phyloP scores from a whole-genome alignment of 2,329 filamentous ascomycete species.

The Thyridium curvatum region DNA sequence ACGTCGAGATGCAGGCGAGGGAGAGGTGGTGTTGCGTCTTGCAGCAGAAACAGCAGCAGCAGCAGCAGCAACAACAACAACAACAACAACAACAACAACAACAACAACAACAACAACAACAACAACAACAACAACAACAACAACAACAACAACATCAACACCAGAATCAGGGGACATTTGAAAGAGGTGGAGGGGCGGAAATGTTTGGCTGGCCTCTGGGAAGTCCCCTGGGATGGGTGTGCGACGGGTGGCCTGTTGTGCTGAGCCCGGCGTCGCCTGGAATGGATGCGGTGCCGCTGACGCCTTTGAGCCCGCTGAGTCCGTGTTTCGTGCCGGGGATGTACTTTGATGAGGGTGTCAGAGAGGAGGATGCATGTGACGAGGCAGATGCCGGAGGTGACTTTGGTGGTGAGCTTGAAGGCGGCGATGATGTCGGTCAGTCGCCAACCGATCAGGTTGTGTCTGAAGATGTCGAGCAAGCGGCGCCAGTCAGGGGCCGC shows the following conservation, averaged over 20 bases:
- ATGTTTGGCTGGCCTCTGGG: too few species aligned
- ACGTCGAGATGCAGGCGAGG: constrained; percentile 39
- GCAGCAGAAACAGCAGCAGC: constrained; percentile 11
- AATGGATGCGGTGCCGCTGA: too few species aligned
- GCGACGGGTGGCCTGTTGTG: background rate
- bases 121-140: constrained; percentile 11
- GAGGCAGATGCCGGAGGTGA: background rate
- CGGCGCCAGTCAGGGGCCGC: too few species aligned
- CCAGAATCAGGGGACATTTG: constrained; percentile 7
- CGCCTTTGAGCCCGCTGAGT: constrained; percentile 9
- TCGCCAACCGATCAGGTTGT: too few species aligned
- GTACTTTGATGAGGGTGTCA: constrained; percentile 8
- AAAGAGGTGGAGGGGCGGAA: too few species aligned
- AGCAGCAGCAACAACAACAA: constrained; percentile 16
- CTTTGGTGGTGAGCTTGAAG: background rate
- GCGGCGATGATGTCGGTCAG: too few species aligned
- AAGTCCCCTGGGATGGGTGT: too few species aligned
- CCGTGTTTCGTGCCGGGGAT: constrained; percentile 8
- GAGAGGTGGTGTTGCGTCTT: constrained; percentile 29
- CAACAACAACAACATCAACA: constrained; percentile 12
- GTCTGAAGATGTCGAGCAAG: too few species aligned
- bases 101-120: constrained; percentile 15
- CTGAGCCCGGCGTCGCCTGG: constrained; percentile 15
- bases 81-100: constrained; percentile 12
- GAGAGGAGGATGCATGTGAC: constrained; percentile 1